Base-by-base conservation (phyloP, 2,329 filamentous ascomycete genomes). In the Paramyrothecium roridum region DNA sequence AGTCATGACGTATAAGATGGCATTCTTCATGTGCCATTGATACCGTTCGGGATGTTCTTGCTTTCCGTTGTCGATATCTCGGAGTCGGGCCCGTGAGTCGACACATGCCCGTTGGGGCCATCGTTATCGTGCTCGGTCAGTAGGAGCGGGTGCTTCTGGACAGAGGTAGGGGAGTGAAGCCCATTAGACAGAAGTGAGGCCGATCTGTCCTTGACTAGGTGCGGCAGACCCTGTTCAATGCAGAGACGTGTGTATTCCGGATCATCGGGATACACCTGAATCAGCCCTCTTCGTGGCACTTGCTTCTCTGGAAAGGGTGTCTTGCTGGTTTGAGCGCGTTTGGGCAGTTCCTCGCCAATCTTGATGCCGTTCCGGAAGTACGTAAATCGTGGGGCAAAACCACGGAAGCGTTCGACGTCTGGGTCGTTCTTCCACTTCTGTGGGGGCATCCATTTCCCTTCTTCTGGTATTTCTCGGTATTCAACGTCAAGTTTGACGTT, bases 371-470 rank as follows among this genome's bases (percentile, higher is more conserved):
- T 81, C 60, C 84, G 60, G 60, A 81, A 88, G 63, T 84, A 81
- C 64, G 82, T 85, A 60, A 76, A 77, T 56, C 80, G 73, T 2
- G 85, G 85, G 4, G 80, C 80, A 63, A 83, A 85, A 3, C 75
- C 76, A 47, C 78, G 71, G 56, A 75, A 78, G n/a, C 76, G 76
- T 53, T 76, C 74, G 1, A 75, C 75, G 55, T 80, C 80, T 2
- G 83, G 81, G 60, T 88, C 84, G 53, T 75, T 72, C 65, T 79
- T 85, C 81, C 82, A 88, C 65, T 85, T 86, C 54, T 74, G 71
- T 3, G 73, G 70, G 67, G 74, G 80, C 10, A 65, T 61, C 20
- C 75, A 67, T 57, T 79, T 73, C 7, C 70, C 69, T 61, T 83
- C 80, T 37, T 84, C 81, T 13, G 81, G 73, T 12, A 85, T 70